Evolutionary conservation across 2,329 filamentous ascomycete species (phyloP).

Genomic region (Fusarium albosuccineum): DNA sequence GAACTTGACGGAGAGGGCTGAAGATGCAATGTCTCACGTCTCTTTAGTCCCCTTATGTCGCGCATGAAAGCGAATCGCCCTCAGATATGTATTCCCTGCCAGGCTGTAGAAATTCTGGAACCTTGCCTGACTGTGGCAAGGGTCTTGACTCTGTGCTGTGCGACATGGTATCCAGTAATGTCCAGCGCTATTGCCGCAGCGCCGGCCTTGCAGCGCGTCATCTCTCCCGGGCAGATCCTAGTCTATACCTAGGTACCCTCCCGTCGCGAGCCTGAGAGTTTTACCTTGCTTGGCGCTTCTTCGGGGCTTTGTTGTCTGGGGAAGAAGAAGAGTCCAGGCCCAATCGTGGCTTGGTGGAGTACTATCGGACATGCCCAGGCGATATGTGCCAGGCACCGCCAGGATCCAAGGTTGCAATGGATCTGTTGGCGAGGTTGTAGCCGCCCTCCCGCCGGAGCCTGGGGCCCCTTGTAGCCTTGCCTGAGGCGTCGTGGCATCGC

Average conservation of each 20-base stretch:
- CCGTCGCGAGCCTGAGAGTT: not conserved
- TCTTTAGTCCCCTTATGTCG: conserved; percentile 7
- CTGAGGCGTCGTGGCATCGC: too few species aligned
- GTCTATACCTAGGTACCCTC: conserved; percentile 5
- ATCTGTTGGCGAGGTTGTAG: conserved; percentile 19
- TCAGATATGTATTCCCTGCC: too few species aligned
- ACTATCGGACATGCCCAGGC: not conserved
- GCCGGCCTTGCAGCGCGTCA: conserved; percentile 28
- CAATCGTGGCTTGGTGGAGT: conserved; percentile 1
- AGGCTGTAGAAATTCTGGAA: conserved; percentile 14
- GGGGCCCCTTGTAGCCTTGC: not conserved
- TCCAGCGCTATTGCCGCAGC: not conserved
- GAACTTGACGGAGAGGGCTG: conserved; percentile 17
- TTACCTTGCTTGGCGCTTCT: conserved; percentile 1
- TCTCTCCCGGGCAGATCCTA: conserved; percentile 27
- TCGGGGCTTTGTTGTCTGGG: conserved; percentile 22
- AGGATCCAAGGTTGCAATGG: conserved; percentile 18
- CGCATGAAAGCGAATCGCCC: conserved; percentile 29
- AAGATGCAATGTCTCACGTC: conserved; percentile 25
- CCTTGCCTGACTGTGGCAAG: conserved; percentile 14
- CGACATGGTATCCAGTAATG: conserved; percentile 3
- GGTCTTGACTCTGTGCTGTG: conserved; percentile 12
- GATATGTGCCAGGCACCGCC: not conserved
- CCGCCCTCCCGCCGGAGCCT: not conserved
- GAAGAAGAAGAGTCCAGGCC: conserved; percentile 15